These are phyloP conservation scores for Austroboletus eburneus DNA, from an alignment of 768 basidiomycete genomes.

Conservation along the genomic window DNA sequence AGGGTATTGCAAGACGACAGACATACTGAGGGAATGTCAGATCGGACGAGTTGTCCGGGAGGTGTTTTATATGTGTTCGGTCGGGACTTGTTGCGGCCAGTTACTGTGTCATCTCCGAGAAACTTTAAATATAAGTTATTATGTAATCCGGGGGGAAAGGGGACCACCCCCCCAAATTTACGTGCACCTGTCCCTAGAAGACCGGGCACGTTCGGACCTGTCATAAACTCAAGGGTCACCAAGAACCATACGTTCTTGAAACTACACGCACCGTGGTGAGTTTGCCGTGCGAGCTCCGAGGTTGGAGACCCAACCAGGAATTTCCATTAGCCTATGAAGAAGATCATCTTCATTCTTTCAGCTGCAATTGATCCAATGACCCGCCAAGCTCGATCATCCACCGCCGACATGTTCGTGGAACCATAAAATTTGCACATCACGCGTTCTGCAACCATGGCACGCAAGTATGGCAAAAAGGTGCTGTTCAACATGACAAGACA, in stretches of 20 bases:
- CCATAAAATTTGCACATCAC: not conserved
- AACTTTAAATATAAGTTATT: slow-evolving; percentile 1
- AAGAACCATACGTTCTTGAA: not conserved
- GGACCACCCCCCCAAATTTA: slow-evolving; percentile 4
- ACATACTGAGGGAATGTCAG: slow-evolving; percentile 10
- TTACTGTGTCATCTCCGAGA: not conserved
- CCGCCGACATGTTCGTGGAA: not conserved
- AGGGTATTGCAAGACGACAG: slow-evolving; percentile 48
- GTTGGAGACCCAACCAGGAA: not conserved
- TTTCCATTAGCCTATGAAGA: not conserved
- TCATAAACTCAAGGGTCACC: not conserved
- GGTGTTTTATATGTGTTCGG: slow-evolving; percentile 6
- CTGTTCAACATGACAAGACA: no score
- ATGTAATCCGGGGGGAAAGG: slow-evolving; percentile 23
- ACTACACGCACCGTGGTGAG: not conserved
- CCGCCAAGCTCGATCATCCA: no score
- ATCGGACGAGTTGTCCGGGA: not conserved
- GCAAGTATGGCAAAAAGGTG: not conserved
- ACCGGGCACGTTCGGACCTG: slow-evolving; percentile 11
- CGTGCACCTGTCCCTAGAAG: slow-evolving; percentile 5
- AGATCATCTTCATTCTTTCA: not conserved
- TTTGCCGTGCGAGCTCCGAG: no score
- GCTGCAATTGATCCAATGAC: no score
- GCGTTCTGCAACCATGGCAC: not conserved
- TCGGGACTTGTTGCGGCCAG: slow-evolving; percentile 6